These are phyloP conservation scores for Xylariaceae sp. DNA, from an alignment of 2,329 filamentous ascomycete genomes.

Conservation along the genomic window DNA sequence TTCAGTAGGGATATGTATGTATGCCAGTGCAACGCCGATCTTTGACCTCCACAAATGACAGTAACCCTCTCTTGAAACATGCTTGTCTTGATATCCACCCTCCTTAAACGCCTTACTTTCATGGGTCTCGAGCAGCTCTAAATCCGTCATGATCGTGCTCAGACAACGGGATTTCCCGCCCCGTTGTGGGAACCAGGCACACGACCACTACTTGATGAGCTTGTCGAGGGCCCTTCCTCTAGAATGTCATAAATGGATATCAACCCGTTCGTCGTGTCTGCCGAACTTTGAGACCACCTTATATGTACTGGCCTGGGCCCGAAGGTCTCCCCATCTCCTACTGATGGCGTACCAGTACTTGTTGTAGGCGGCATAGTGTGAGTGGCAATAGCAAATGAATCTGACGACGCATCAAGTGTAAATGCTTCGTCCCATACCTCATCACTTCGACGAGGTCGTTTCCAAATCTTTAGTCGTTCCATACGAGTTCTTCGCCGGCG, in stretches of 20 bases:
- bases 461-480: slow-evolving; percentile 28
- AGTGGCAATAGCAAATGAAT: slow-evolving; percentile 11
- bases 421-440: slow-evolving; percentile 19
- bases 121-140: neutral
- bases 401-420: slow-evolving; percentile 2
- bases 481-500: slow-evolving; percentile 21
- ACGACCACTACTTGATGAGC: neutral
- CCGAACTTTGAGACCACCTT: slow-evolving; percentile 8
- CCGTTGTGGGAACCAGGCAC: neutral
- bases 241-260: slow-evolving; percentile 25
- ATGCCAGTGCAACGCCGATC: neutral
- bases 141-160: slow-evolving; percentile 1
- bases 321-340: slow-evolving; percentile 18
- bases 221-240: slow-evolving; percentile 14
- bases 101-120: slow-evolving; percentile 1
- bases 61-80: neutral
- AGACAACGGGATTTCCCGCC: neutral
- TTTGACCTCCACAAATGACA: neutral
- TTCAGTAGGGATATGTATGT: neutral
- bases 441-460: slow-evolving; percentile 23
- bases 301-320: slow-evolving; percentile 20
- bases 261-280: slow-evolving; percentile 18
- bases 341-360: slow-evolving; percentile 11
- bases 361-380: slow-evolving; percentile 12
- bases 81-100: neutral